Evolutionary conservation across 768 basidiomycete species (phyloP).

Genomic region (Pholiota molesta): DNA sequence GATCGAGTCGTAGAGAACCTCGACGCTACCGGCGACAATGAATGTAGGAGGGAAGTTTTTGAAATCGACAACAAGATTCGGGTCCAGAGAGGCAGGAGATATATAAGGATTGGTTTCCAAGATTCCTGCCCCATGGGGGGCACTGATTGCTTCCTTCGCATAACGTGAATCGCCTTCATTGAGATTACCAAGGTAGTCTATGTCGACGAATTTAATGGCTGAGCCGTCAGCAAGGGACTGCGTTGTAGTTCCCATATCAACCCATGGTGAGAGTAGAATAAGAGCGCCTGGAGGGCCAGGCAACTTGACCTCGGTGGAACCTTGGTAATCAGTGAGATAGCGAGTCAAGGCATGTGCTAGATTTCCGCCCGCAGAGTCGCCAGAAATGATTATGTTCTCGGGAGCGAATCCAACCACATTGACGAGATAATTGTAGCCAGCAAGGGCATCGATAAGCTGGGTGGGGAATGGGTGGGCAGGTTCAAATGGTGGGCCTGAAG

Average conservation of each 20-base stretch:
- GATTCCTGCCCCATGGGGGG: constrained; percentile 48
- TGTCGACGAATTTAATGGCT: constrained; percentile 5
- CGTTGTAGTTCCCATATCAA: constrained; percentile 49
- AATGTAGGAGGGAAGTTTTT: constrained; percentile 65
- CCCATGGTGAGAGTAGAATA: constrained; percentile 59
- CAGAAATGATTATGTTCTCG: constrained; percentile 62
- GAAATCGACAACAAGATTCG: constrained; percentile 43
- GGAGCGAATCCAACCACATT: constrained; percentile 57
- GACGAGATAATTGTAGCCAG: constrained; percentile 74
- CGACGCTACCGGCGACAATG: constrained; percentile 58
- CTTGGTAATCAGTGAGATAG: constrained; percentile 57
- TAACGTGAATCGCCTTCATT: constrained; percentile 26
- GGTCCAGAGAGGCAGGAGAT: constrained; percentile 57
- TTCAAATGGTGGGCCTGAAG: constrained; percentile 41
- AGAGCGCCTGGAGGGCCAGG: constrained; percentile 50
- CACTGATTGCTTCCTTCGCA: constrained; percentile 45
- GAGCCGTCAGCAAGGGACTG: constrained; percentile 36
- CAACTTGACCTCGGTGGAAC: constrained; percentile 31
- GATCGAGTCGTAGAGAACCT: constrained; percentile 55
- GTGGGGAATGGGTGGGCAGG: constrained; percentile 67
- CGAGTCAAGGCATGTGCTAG: constrained; percentile 65
- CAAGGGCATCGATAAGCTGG: constrained; percentile 72
- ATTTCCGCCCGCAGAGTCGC: constrained; percentile 82
- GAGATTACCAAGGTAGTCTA: constrained; percentile 39
- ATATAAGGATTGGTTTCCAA: constrained; percentile 54